Conservation (phyloP, 2,329 filamentous ascomycete genomes). For the Epichloe baconii region DNA sequence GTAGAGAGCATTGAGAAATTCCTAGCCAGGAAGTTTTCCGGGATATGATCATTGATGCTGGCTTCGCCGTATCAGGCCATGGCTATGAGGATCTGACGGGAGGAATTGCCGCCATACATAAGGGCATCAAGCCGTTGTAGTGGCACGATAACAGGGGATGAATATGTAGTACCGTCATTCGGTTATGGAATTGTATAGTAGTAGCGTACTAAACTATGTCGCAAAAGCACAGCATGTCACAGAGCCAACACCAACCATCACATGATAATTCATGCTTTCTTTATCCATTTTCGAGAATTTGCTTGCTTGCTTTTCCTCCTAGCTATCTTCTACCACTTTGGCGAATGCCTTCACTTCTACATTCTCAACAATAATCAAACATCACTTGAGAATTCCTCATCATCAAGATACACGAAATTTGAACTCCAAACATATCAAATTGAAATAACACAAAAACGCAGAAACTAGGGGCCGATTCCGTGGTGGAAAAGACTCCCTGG, state of each 20-base stretch:
- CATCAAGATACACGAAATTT: slow-evolving; percentile 4
- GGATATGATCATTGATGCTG: slow-evolving; percentile 69
- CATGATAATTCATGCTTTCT: neutral
- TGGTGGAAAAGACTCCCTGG: slow-evolving; percentile 13
- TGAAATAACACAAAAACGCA: slow-evolving; percentile 6
- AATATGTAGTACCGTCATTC: neutral
- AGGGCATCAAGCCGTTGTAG: slow-evolving; percentile 70
- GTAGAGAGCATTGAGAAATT: slow-evolving; percentile 96
- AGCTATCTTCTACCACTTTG: neutral
- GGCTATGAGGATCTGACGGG: slow-evolving; percentile 86
- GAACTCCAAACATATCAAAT: slow-evolving; percentile 22
- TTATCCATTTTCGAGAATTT: neutral
- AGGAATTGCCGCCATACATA: slow-evolving; percentile 91
- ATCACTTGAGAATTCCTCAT: neutral
- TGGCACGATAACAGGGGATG: neutral
- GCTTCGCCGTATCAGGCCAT: slow-evolving; percentile 69
- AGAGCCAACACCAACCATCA: slow-evolving; percentile 12
- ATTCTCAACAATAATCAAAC: neutral
- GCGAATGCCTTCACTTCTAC: neutral
- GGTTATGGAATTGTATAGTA: neutral
- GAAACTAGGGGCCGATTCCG: slow-evolving; percentile 12
- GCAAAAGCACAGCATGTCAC: slow-evolving; percentile 2
- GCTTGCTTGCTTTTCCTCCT: neutral
- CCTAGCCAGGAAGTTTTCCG: slow-evolving; percentile 71
- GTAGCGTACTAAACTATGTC: neutral